Evolutionary conservation across 148 eudicot species (phyloP).

Genomic region (Linanthus parryae): DNA sequence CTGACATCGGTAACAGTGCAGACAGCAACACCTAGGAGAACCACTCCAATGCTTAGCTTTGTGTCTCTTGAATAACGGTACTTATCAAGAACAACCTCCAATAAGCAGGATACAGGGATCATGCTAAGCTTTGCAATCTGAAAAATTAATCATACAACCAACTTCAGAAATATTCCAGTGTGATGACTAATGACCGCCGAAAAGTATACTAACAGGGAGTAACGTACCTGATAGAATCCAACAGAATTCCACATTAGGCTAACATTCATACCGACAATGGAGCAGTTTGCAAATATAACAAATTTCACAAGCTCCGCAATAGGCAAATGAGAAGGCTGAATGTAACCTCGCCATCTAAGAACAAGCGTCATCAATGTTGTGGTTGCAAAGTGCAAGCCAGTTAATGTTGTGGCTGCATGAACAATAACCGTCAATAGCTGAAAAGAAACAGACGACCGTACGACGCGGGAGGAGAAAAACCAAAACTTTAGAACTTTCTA

Average conservation of each 20-base stretch:
- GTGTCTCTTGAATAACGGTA: conserved; percentile 89
- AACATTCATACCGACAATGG: conserved; percentile 96
- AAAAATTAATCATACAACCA: too few relatives aligned
- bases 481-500: neutral
- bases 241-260: conserved; percentile 97
- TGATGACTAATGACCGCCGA: too few relatives aligned
- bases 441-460: too few relatives aligned
- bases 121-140: conserved; percentile 92
- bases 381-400: conserved; percentile 80
- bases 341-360: conserved; percentile 83
- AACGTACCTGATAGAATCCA: conserved; percentile 97
- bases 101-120: conserved; percentile 88
- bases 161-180: neutral
- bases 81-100: conserved; percentile 82
- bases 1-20: conserved; percentile 95
- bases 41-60: conserved; percentile 80
- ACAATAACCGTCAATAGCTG: too few relatives aligned
- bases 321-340: conserved; percentile 88
- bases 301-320: conserved; percentile 68
- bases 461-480: too few relatives aligned
- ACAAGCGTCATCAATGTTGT: conserved; percentile 84
- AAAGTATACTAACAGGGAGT: too few relatives aligned
- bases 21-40: conserved; percentile 86
- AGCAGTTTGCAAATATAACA: conserved; percentile 84
- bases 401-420: conserved; percentile 88